phyloP scores from a whole-genome alignment of 495 filamentous ascomycete genomes.

The Penicillium macrosclerotiorum region DNA sequence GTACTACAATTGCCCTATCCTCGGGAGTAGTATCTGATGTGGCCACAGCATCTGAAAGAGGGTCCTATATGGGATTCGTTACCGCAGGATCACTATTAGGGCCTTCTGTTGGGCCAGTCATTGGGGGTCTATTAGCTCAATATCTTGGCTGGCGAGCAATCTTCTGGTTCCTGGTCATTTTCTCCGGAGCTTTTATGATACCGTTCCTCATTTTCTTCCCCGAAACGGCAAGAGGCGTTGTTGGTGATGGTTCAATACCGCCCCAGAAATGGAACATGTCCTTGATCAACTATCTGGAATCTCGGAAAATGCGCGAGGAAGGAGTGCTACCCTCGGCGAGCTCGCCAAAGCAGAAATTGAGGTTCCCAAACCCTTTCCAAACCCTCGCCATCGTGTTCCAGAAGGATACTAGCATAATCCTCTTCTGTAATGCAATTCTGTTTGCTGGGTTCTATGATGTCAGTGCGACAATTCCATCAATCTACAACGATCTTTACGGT shows the following conservation, averaged over 20 bases:
- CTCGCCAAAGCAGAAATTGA: constrained; percentile 44
- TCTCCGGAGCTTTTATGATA: constrained; percentile 42
- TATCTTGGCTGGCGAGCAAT: constrained; percentile 68
- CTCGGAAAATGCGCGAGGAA: constrained; percentile 23
- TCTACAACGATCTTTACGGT: constrained; percentile 41
- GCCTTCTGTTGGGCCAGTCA: constrained; percentile 57
- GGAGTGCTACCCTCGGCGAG: constrained; percentile 7
- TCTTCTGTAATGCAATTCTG: constrained; percentile 46
- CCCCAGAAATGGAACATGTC: constrained; percentile 35
- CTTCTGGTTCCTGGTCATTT: constrained; percentile 75
- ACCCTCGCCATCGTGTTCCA: constrained; percentile 64
- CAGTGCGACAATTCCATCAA: constrained; percentile 40
- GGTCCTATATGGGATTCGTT: constrained; percentile 43
- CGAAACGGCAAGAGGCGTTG: constrained; percentile 46
- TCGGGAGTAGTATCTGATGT: constrained; percentile 45
- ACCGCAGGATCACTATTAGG: constrained; percentile 37
- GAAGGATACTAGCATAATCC: constrained; percentile 42
- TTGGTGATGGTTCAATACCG: constrained; percentile 43
- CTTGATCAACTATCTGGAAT: constrained; percentile 29
- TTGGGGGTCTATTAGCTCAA: constrained; percentile 64
- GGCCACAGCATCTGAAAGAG: constrained; percentile 39
- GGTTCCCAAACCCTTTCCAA: constrained; percentile 68
- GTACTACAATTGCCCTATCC: constrained; percentile 42
- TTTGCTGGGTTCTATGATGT: constrained; percentile 43
- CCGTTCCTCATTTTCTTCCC: constrained; percentile 37